A percentile compares a stretch with the other conserved stretches of the same genome.
Evolutionary conservation across 176 grass and related monocot genomes (phyloP).

Genomic region (Zoysia japonica): DNA sequence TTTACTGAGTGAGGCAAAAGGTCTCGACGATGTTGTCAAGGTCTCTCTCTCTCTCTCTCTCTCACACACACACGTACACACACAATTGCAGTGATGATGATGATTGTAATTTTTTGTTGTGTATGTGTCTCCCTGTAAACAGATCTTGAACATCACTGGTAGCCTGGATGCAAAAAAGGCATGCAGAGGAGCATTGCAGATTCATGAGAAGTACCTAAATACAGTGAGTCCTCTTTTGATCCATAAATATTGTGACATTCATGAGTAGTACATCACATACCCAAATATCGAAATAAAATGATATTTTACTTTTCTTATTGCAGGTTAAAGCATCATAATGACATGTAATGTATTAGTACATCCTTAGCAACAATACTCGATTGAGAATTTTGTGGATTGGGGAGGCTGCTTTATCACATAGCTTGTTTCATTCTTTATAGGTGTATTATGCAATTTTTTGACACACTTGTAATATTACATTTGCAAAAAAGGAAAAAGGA

Average conservation of each 20-base stretch:
- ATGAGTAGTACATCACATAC: not conserved
- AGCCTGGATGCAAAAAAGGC: slow-evolving; percentile 91
- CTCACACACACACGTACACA: not conserved
- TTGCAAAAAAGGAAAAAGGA: not conserved
- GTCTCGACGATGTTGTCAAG: slow-evolving; percentile 95
- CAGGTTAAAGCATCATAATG: slow-evolving; percentile 65
- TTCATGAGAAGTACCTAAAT: slow-evolving; percentile 84
- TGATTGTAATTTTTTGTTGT: slow-evolving; percentile 36
- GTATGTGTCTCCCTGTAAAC: slow-evolving; percentile 28
- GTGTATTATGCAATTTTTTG: slow-evolving; percentile 39
- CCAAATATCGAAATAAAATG: not conserved
- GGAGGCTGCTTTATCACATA: slow-evolving; percentile 17
- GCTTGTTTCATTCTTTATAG: slow-evolving; percentile 5
- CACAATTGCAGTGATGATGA: not conserved
- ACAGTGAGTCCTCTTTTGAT: slow-evolving; percentile 47
- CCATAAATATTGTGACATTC: not conserved
- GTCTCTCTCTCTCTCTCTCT: slow-evolving; percentile 48
- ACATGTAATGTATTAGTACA: slow-evolving; percentile 25
- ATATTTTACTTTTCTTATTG: slow-evolving; percentile 26
- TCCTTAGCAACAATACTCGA: not conserved
- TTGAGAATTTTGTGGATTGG: slow-evolving; percentile 2
- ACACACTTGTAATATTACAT: slow-evolving; percentile 21
- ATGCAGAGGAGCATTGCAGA: slow-evolving; percentile 73
- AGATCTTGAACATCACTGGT: slow-evolving; percentile 96
- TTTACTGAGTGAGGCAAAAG: slow-evolving; percentile 81